Conservation (phyloP, 2,329 filamentous ascomycete species). For the Pseudogymnoascus sp. region DNA sequence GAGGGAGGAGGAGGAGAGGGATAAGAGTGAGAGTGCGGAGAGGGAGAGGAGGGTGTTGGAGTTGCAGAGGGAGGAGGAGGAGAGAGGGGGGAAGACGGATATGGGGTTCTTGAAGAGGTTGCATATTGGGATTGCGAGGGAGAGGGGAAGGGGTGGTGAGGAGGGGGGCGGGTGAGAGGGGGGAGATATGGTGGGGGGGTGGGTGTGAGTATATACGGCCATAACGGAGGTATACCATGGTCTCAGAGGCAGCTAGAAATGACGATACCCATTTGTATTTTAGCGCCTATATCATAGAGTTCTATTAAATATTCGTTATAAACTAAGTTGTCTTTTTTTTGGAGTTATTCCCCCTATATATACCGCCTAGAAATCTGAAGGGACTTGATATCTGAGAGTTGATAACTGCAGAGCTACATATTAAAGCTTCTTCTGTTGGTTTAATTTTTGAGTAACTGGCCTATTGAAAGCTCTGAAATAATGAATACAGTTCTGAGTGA, state of each 20-base stretch:
- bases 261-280: slow-evolving; percentile 4
- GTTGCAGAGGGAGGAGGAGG: slow-evolving; percentile 24
- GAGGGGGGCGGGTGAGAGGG: background rate
- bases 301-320: background rate
- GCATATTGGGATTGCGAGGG: slow-evolving; percentile 27
- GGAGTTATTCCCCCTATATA: background rate
- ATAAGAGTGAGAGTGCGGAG: slow-evolving; percentile 52
- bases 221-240: background rate
- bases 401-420: background rate
- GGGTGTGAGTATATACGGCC: slow-evolving; percentile 3
- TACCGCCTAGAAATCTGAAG: background rate
- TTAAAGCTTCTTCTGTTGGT: background rate
- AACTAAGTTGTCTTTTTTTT: background rate
- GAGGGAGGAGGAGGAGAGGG: slow-evolving; percentile 50
- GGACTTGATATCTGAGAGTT: background rate
- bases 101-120: slow-evolving; percentile 34
- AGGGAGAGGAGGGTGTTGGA: slow-evolving; percentile 38
- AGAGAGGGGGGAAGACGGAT: slow-evolving; percentile 15
- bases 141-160: background rate
- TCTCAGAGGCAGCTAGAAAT: background rate
- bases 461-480: too few relatives aligned
- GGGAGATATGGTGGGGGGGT: background rate
- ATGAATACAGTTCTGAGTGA: background rate
- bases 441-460: background rate
- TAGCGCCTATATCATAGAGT: background rate